Base-by-base conservation (phyloP, 1,284 basidiomycete genomes). In the Sporisorium scitamineum region DNA sequence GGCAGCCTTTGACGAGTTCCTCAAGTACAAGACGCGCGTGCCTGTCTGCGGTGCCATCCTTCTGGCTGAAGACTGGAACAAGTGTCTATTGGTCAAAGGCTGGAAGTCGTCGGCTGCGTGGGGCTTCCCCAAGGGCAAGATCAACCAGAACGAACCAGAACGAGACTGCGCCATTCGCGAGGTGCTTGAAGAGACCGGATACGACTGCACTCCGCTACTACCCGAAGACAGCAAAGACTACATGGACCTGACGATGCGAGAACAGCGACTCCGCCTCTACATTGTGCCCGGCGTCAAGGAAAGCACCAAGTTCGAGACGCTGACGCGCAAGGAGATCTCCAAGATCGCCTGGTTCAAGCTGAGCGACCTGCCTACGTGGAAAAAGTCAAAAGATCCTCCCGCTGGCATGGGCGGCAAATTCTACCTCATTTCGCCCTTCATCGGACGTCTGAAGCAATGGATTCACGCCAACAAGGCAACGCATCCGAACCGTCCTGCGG, bases 121-220 rank as follows among this genome's bases (percentile, higher is more conserved):
- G 97, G 93, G 94, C 29, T 99, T 99, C 86, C 97, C 97, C 1
- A 94, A 97, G 85, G 97, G 97, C 56, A 99, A 99, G 88, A 99
- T 99, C 86, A 99, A 99, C 82, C 92, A 96, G 85, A 98, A 86
- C 90, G 91, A 45, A 89, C 50, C 78, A 20, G 77, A 83, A 54
- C 70, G 82, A 24, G 84, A 84, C 45, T 85, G 84, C 50, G 92
- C 76, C 88, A 74, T 84, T 37, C 79, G 83, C 37, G 90, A 74
- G 89, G 89, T 78, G 97, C 64, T 69, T 41, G 84, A 85, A 51
- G 84, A 85, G 68, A 85, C 84, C 13, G 84, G 84, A 26, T 83
- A 80, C 58, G 82, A 85, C 69, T 83, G 80, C 47, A 62, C 58
- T 16, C 41, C 75, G 24, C 61, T 84, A 5, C 72, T 85, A 24